These are phyloP conservation scores for Backusella circina DNA, from an alignment of 192 early-diverging fungal species.

Conservation along the genomic window DNA sequence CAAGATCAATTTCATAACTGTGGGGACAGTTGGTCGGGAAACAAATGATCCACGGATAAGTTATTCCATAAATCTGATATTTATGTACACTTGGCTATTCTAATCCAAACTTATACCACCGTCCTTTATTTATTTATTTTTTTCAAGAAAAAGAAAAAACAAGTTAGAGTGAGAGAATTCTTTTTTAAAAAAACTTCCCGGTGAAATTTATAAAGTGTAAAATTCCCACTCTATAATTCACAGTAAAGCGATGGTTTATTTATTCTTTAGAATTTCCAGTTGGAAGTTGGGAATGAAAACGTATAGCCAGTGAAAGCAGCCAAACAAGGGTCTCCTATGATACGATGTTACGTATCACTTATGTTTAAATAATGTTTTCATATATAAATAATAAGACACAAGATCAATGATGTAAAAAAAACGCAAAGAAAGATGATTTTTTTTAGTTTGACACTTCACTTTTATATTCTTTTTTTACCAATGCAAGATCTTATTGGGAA, in stretches of 20 bases:
- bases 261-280: background rate
- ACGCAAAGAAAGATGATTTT: background rate
- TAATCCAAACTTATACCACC: background rate
- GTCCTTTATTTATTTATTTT: background rate
- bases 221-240: background rate
- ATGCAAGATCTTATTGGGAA: background rate
- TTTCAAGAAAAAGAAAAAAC: background rate
- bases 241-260: background rate
- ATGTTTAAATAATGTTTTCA: background rate
- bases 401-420: background rate
- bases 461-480: background rate
- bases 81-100: background rate
- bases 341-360: background rate
- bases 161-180: background rate
- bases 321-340: background rate
- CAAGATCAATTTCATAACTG: background rate
- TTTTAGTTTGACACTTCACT: background rate
- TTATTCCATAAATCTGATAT: background rate
- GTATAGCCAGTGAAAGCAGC: background rate
- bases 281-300: conserved; percentile 4
- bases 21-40: background rate
- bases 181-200: background rate
- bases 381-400: background rate
- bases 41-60: background rate
- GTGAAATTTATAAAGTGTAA: background rate